Conservation (phyloP, 1,139 yeast genomes). For the Yamadazyma oceani region DNA sequence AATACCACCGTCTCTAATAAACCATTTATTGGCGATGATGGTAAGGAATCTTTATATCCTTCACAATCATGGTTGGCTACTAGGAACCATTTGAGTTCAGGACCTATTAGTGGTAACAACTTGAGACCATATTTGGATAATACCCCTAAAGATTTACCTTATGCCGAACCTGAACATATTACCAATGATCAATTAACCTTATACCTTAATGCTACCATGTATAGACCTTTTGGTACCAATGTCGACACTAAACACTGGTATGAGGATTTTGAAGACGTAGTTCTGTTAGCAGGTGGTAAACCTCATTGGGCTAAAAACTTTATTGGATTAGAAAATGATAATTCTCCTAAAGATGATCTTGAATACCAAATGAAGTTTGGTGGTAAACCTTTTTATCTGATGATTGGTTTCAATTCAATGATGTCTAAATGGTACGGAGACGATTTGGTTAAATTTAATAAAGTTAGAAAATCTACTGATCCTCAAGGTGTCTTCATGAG, state of each 20-base stretch:
- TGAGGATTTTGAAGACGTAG: constrained; percentile 73
- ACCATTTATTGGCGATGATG: constrained; percentile 45
- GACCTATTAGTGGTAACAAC: constrained; percentile 84
- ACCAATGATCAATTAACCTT: constrained; percentile 81
- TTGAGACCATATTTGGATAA: constrained; percentile 79
- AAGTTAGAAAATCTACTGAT: constrained; percentile 65
- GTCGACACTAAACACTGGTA: constrained; percentile 83
- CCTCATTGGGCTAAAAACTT: constrained; percentile 99
- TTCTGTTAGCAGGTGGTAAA: constrained; percentile 80
- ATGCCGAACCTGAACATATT: constrained; percentile 47
- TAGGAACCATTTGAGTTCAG: constrained; percentile 44
- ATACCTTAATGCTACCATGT: constrained; percentile 92
- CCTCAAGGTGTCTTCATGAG: constrained; percentile 81
- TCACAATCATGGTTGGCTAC: constrained; percentile 40
- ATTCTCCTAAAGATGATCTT: constrained; percentile 33
- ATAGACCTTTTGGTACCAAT: constrained; percentile 81
- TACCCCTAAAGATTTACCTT: constrained; percentile 62
- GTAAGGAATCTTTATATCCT: constrained; percentile 47
- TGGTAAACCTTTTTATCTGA: constrained; percentile 61
- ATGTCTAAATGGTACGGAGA: constrained; percentile 82
- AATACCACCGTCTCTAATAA: constrained; percentile 62
- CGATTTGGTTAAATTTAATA: constrained; percentile 58
- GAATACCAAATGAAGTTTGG: constrained; percentile 40
- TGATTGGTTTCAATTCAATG: constrained; percentile 75
- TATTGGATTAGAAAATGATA: constrained; percentile 55